phyloP scores from a whole-genome alignment of 2,329 filamentous ascomycete species.

The Furcasterigmium sp. region DNA sequence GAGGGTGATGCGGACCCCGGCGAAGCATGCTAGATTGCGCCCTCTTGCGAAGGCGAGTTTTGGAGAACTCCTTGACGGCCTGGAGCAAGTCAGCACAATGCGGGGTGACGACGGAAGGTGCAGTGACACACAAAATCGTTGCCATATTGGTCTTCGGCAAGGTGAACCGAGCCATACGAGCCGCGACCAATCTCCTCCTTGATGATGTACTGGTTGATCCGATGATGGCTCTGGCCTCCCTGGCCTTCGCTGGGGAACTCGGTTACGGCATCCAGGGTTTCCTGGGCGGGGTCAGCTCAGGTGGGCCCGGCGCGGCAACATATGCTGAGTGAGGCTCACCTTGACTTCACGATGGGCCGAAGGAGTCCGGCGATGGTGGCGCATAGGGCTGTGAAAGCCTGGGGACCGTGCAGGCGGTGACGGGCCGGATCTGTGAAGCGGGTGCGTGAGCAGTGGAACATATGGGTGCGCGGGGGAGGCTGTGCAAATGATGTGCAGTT shows the following conservation, averaged over 20 bases:
- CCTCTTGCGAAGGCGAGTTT: conserved; percentile 80
- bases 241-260: conserved; percentile 81
- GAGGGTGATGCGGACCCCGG: conserved; percentile 43
- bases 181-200: conserved; percentile 94
- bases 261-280: conserved; percentile 86
- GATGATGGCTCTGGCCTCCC: conserved; percentile 75
- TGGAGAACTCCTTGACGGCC: conserved; percentile 98
- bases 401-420: conserved; percentile 14
- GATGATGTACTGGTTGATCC: conserved; percentile 93
- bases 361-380: conserved; percentile 53
- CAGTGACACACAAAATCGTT: conserved; percentile 74
- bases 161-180: conserved; percentile 89
- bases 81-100: conserved; percentile 30
- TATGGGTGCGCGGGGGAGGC: conserved; percentile 8
- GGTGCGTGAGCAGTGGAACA: conserved; percentile 1
- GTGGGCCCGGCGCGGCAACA: neutral
- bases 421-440: conserved; percentile 9
- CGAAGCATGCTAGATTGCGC: conserved; percentile 83
- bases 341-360: conserved; percentile 55
- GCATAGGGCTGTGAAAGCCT: conserved; percentile 46
- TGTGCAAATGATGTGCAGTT: conserved; percentile 8
- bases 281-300: conserved; percentile 39
- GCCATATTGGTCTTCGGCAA: conserved; percentile 85
- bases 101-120: neutral
- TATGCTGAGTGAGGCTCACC: conserved; percentile 25